These are phyloP conservation scores for Otatea glauca DNA, from an alignment of 176 grass and related monocot species.

Conservation along the genomic window DNA sequence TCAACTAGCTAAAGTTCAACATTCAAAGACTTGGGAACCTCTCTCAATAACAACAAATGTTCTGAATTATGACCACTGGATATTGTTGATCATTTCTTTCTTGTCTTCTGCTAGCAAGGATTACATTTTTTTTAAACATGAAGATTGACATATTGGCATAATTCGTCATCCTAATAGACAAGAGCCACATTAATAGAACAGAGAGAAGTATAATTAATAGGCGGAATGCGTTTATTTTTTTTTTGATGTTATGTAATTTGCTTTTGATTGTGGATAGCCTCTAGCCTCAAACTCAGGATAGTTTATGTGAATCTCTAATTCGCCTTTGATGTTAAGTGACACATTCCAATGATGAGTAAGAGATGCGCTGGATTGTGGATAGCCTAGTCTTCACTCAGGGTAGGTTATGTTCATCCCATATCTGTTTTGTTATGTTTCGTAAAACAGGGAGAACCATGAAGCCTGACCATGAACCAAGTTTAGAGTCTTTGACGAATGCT, in stretches of 20 bases:
- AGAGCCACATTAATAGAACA: background rate
- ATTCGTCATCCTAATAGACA: background rate
- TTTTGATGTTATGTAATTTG: background rate
- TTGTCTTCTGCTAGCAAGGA: background rate
- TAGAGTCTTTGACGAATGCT: too few relatives aligned
- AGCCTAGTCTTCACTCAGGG: too few relatives aligned
- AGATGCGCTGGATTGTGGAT: too few relatives aligned
- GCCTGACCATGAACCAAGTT: too few relatives aligned
- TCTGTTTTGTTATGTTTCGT: too few relatives aligned
- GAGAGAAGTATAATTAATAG: background rate
- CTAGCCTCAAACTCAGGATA: background rate
- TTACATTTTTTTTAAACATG: background rate
- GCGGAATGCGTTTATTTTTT: background rate
- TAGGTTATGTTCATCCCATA: too few relatives aligned
- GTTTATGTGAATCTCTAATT: background rate
- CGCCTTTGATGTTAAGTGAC: too few relatives aligned
- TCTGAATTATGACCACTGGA: background rate
- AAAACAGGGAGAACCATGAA: too few relatives aligned
- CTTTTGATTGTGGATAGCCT: background rate
- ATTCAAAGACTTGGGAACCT: background rate
- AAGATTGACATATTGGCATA: background rate
- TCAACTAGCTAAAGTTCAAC: background rate
- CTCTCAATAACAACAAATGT: background rate
- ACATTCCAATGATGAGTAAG: too few relatives aligned
- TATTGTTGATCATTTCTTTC: slow-evolving; percentile 2